These are phyloP conservation scores for Nannizziopsis arthrosporioides DNA, from an alignment of 2,329 filamentous ascomycete genomes.

Conservation along the genomic window DNA sequence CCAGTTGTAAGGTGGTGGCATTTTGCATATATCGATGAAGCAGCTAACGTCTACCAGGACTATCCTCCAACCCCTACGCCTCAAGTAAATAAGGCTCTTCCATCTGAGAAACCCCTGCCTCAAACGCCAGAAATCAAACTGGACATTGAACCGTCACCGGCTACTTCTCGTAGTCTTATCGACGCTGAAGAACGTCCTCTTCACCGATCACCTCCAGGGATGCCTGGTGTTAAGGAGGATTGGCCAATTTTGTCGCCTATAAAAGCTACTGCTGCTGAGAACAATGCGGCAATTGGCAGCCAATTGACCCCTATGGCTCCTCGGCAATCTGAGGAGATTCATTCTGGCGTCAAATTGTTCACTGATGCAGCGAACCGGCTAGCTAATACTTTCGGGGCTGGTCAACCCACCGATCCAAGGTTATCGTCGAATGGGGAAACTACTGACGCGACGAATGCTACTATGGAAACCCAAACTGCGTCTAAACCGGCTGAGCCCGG, in stretches of 20 bases:
- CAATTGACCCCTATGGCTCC: slow-evolving; percentile 4
- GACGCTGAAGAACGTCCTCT: slow-evolving; percentile 8
- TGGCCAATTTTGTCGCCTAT: slow-evolving; percentile 12
- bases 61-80: neutral
- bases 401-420: neutral
- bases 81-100: slow-evolving; percentile 9
- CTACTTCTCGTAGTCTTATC: slow-evolving; percentile 5
- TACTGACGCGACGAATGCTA: neutral
- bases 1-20: neutral
- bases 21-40: neutral
- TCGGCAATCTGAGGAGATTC: neutral
- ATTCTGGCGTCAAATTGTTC: slow-evolving; percentile 10
- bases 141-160: neutral
- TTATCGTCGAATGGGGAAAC: neutral
- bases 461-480: neutral
- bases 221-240: slow-evolving; percentile 11
- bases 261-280: neutral
- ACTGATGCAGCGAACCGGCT: slow-evolving; percentile 9
- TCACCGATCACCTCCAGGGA: neutral
- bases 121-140: slow-evolving; percentile 6
- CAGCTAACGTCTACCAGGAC: neutral
- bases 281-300: neutral
- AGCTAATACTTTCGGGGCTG: neutral
- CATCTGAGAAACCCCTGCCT: slow-evolving; percentile 15
- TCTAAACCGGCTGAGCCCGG: neutral